A percentile compares a stretch with the other conserved stretches of the same genome.
These are phyloP conservation scores for Wickerhamomyces bisporus DNA, from an alignment of 805 yeast species.

Conservation along the genomic window DNA sequence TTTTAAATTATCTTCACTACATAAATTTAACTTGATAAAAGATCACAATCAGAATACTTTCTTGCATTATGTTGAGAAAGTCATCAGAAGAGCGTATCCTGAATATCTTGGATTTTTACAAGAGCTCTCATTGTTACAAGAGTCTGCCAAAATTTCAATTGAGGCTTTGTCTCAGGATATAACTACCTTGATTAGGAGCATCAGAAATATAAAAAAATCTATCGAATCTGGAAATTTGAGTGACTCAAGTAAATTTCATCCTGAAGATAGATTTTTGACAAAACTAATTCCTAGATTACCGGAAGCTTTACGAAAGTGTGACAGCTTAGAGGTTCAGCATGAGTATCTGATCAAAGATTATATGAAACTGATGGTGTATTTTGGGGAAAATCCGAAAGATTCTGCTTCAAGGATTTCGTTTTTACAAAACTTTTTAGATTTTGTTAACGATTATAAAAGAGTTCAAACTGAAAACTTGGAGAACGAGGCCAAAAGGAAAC, in stretches of 20 bases:
- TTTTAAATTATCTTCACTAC: constrained; percentile 84
- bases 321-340: constrained; percentile 58
- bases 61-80: constrained; percentile 85
- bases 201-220: constrained; percentile 69
- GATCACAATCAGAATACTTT: constrained; percentile 85
- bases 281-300: constrained; percentile 64
- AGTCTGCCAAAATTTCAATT: constrained; percentile 68
- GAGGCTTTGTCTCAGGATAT: constrained; percentile 81
- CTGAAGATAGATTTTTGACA: constrained; percentile 65
- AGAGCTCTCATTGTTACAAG: constrained; percentile 46
- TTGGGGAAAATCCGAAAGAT: constrained; percentile 87
- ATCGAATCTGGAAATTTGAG: constrained; percentile 81
- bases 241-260: constrained; percentile 74
- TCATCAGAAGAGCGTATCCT: constrained; percentile 81
- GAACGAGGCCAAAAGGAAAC: constrained; percentile 74
- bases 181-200: constrained; percentile 48
- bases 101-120: constrained; percentile 69
- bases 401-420: constrained; percentile 60
- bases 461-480: constrained; percentile 76
- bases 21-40: constrained; percentile 83
- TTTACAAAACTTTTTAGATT: constrained; percentile 74
- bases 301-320: constrained; percentile 67
- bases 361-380: constrained; percentile 67
- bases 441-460: constrained; percentile 71
- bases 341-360: constrained; percentile 60